Percentiles rank a stretch among this genome's conserved stretches.
Evolutionary conservation across 495 filamentous ascomycete species (phyloP).

Genomic region (Trichoderma gamsii): DNA sequence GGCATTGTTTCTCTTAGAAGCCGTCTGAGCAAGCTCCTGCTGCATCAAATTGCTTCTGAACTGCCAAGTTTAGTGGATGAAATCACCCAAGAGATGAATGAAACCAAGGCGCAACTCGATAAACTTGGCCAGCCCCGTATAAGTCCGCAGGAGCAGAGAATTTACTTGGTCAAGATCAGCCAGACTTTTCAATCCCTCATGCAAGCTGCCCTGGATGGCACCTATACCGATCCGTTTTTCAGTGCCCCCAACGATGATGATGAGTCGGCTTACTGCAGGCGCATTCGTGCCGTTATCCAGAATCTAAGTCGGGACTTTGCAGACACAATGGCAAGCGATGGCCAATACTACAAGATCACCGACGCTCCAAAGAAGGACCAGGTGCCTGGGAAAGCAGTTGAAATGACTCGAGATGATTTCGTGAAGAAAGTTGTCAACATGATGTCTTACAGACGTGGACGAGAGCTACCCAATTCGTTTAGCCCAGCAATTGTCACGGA

Average conservation of each 20-base stretch:
- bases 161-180: slow-evolving; percentile 49
- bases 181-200: slow-evolving; percentile 44
- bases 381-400: neutral
- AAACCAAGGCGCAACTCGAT: slow-evolving; percentile 30
- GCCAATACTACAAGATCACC: slow-evolving; percentile 39
- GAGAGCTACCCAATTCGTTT: slow-evolving; percentile 43
- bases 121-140: slow-evolving; percentile 46
- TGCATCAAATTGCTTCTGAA: slow-evolving; percentile 48
- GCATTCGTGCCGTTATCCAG: slow-evolving; percentile 56
- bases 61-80: slow-evolving; percentile 56
- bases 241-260: slow-evolving; percentile 29
- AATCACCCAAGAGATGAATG: slow-evolving; percentile 38
- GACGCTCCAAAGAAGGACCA: slow-evolving; percentile 3
- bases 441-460: slow-evolving; percentile 29
- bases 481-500: slow-evolving; percentile 42
- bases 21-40: slow-evolving; percentile 52
- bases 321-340: slow-evolving; percentile 37
- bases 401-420: slow-evolving; percentile 25
- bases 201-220: slow-evolving; percentile 48
- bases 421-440: slow-evolving; percentile 29
- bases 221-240: slow-evolving; percentile 54
- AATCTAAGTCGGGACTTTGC: slow-evolving; percentile 53
- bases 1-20: slow-evolving; percentile 45
- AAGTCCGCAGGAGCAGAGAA: slow-evolving; percentile 44
- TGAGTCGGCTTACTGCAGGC: slow-evolving; percentile 37